phyloP scores from a whole-genome alignment of 2,329 filamentous ascomycete genomes.

The Cladophialophora psammophila region DNA sequence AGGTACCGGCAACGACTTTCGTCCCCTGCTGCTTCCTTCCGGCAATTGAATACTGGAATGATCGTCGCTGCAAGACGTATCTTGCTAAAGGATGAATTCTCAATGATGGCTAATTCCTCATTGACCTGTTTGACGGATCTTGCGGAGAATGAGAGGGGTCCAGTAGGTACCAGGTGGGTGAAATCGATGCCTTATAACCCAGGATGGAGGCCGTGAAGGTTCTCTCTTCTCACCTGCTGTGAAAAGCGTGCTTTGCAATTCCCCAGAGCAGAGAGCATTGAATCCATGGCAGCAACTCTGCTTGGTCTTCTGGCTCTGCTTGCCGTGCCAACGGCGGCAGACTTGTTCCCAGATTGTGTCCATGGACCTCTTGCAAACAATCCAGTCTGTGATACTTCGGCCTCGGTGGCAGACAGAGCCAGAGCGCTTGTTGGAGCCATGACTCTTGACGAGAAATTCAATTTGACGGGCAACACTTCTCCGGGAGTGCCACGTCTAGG shows the following conservation, averaged over 20 bases:
- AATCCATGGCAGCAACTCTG: slow-evolving; percentile 24
- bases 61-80: slow-evolving; percentile 17
- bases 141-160: slow-evolving; percentile 17
- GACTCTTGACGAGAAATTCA: slow-evolving; percentile 63
- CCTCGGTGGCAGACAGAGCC: slow-evolving; percentile 51
- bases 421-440: slow-evolving; percentile 60
- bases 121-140: background rate
- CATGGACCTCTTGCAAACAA: slow-evolving; percentile 60
- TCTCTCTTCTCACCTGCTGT: background rate
- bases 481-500: slow-evolving; percentile 64
- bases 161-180: slow-evolving; percentile 14
- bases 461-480: slow-evolving; percentile 57
- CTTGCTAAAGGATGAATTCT: slow-evolving; percentile 19
- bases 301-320: slow-evolving; percentile 22
- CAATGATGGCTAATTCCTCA: slow-evolving; percentile 18
- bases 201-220: slow-evolving; percentile 5
- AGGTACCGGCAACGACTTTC: background rate
- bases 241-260: slow-evolving; percentile 6
- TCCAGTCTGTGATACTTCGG: slow-evolving; percentile 59
- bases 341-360: slow-evolving; percentile 55
- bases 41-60: slow-evolving; percentile 18
- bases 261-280: background rate
- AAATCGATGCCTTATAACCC: slow-evolving; percentile 1
- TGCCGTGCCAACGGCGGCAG: slow-evolving; percentile 24
- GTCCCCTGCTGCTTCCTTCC: slow-evolving; percentile 3